Evolutionary conservation across 2,329 filamentous ascomycete genomes (phyloP).

Genomic region (Phaeosphaeriaceae sp.): DNA sequence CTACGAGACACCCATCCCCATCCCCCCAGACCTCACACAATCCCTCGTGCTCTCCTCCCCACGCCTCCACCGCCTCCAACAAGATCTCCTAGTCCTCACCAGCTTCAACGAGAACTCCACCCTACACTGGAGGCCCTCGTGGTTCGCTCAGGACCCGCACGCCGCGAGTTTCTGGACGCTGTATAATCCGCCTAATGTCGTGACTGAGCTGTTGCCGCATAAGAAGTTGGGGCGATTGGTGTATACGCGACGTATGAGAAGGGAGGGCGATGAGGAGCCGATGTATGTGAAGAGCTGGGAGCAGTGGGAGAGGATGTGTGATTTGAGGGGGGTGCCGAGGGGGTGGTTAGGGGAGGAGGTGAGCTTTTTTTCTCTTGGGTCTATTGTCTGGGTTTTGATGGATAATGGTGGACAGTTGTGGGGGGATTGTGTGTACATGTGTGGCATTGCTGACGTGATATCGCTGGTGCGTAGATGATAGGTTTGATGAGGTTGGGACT

Average conservation of each 20-base stretch:
- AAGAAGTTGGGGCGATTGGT: neutral
- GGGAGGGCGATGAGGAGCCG: slow-evolving; percentile 17
- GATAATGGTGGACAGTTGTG: no score
- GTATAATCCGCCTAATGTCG: slow-evolving; percentile 39
- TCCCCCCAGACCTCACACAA: slow-evolving; percentile 18
- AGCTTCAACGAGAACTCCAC: slow-evolving; percentile 35
- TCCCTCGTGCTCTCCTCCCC: slow-evolving; percentile 15
- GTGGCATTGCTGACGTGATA: no score
- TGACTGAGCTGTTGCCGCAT: slow-evolving; percentile 28
- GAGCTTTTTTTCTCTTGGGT: no score
- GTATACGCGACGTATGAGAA: slow-evolving; percentile 33
- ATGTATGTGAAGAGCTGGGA: slow-evolving; percentile 29
- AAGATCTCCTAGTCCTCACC: slow-evolving; percentile 37
- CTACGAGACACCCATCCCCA: neutral
- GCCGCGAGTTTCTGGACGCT: slow-evolving; percentile 29
- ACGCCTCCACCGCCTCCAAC: slow-evolving; percentile 27
- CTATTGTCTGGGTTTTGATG: no score
- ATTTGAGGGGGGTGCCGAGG: slow-evolving; percentile 26
- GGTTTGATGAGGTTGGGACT: slow-evolving; percentile 26
- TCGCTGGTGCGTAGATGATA: no score
- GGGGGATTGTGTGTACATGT: no score
- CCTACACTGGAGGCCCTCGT: slow-evolving; percentile 37
- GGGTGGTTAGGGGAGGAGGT: slow-evolving; percentile 33
- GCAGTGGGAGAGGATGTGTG: slow-evolving; percentile 31
- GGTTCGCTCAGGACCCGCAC: slow-evolving; percentile 22